Evolutionary conservation across 768 basidiomycete genomes (phyloP).

Genomic region (Calocera viscosa): DNA sequence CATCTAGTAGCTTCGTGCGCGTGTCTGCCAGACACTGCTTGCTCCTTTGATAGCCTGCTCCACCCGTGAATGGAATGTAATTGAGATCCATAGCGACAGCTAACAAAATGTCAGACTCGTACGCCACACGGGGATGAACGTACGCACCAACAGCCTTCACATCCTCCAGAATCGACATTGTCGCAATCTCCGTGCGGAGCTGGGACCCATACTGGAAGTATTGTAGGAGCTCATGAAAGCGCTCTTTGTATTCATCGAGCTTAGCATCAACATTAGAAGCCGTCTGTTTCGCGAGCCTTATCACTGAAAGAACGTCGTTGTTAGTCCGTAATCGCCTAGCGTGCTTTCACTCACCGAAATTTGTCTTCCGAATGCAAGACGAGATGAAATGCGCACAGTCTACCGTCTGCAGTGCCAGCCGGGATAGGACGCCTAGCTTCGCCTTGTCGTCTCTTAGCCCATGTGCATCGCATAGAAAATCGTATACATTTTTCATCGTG

Average conservation of each 20-base stretch:
- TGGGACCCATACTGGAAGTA: neutral
- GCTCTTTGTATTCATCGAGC: neutral
- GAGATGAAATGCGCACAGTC: neutral
- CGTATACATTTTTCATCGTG: neutral
- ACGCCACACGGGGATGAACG: too few relatives aligned
- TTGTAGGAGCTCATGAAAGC: neutral
- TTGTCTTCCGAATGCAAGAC: neutral
- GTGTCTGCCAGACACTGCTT: constrained; percentile 15
- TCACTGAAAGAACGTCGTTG: neutral
- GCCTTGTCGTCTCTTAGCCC: neutral
- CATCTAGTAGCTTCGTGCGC: constrained; percentile 1
- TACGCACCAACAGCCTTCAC: neutral
- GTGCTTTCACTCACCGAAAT: neutral
- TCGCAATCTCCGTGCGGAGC: neutral
- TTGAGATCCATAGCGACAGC: neutral
- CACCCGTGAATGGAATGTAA: neutral
- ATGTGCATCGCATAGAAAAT: neutral
- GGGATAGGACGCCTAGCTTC: neutral
- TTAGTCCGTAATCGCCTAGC: neutral
- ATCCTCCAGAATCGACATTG: neutral
- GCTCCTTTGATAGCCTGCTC: neutral
- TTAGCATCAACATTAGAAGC: neutral
- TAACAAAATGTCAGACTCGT: neutral
- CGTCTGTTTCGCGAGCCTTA: neutral
- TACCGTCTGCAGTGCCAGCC: neutral